Base-by-base conservation (phyloP, 106 monocot genomes). In the Acorus gramineus region DNA sequence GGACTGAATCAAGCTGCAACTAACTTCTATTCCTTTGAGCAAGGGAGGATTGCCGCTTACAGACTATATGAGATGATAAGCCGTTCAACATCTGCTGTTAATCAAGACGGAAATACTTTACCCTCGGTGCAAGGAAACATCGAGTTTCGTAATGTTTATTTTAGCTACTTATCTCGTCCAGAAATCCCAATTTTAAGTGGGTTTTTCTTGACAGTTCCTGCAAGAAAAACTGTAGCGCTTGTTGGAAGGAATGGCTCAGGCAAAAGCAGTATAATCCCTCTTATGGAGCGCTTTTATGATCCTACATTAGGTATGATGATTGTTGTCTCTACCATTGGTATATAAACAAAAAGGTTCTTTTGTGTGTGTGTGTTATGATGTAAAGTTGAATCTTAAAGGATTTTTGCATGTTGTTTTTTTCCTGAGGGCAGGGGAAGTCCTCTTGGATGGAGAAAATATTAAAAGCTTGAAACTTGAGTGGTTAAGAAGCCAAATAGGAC, bases 11-110 rank as follows among this genome's bases (percentile, higher is more conserved):
- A 98, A 78, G 98, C 98, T 46, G 98, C 98, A 4, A 98, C 98
- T 44, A 98, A 98, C 66, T 98, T 98, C 76, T 98, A 98, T 72
- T 88, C 98, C 51, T 98, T 98, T 74, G 98, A 98, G 71, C 98
- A 98, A 85, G 92, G 98, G 14, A 80, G 98, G 74, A 98, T 98
- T 75, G 92, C 98, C 57, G 98, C 98, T 70, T 98, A 92, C 75
- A 88, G 98, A 73, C 88, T 98, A 45, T 98, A 75, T 83, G 98
- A 98, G 79, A 98, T 98, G 98, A 98, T 98, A 79, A 98, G 92
- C 60, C 85, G 98, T 56, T 98, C 98, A 66, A 79, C 81, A 11
- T 92, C 91, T 59, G 77, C 73, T 64, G 83, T 86, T 49, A 92
- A 86, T 73, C 88, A 98, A 47, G 92, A 92, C 47, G 98, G 98